Conservation (phyloP, 2,329 filamentous ascomycete genomes). For the Iodosphaeria phyllophila region DNA sequence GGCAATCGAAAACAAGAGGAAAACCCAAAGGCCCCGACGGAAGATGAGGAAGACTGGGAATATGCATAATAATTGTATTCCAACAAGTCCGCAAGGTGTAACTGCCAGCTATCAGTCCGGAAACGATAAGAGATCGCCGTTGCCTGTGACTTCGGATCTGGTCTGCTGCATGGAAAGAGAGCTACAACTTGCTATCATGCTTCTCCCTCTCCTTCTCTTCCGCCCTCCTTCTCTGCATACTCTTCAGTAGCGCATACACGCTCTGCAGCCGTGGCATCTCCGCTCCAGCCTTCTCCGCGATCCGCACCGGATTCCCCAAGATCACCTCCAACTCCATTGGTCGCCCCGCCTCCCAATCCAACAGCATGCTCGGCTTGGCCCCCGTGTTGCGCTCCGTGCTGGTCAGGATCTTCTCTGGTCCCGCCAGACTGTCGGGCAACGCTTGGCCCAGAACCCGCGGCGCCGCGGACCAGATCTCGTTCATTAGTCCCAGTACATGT, state of each 20-base stretch:
- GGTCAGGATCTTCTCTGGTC: slow-evolving; percentile 40
- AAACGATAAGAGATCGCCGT: too few species aligned
- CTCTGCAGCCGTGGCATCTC: slow-evolving; percentile 49
- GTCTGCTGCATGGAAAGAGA: too few species aligned
- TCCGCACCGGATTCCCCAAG: slow-evolving; percentile 48
- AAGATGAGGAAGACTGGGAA: too few species aligned
- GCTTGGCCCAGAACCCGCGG: slow-evolving; percentile 42
- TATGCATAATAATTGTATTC: too few species aligned
- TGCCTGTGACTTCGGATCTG: too few species aligned
- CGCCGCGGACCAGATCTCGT: slow-evolving; percentile 46
- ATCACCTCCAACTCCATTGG: slow-evolving; percentile 57
- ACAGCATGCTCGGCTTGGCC: slow-evolving; percentile 46
- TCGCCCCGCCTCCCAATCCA: slow-evolving; percentile 49
- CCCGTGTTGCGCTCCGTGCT: slow-evolving; percentile 47
- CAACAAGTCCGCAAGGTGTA: too few species aligned
- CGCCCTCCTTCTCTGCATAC: slow-evolving; percentile 36
- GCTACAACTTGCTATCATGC: slow-evolving; percentile 10
- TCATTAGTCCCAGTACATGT: slow-evolving; percentile 48
- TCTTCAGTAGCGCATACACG: slow-evolving; percentile 45
- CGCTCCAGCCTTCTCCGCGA: slow-evolving; percentile 41
- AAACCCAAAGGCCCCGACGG: too few species aligned
- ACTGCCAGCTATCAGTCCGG: too few species aligned
- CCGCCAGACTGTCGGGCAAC: slow-evolving; percentile 40
- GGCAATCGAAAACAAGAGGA: too few species aligned
- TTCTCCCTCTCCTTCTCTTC: slow-evolving; percentile 13